Evolutionary conservation across 495 filamentous ascomycete genomes (phyloP), one percentile per base, ranked within the genome.

Genomic region (Stereocaulon alpinum): DNA sequence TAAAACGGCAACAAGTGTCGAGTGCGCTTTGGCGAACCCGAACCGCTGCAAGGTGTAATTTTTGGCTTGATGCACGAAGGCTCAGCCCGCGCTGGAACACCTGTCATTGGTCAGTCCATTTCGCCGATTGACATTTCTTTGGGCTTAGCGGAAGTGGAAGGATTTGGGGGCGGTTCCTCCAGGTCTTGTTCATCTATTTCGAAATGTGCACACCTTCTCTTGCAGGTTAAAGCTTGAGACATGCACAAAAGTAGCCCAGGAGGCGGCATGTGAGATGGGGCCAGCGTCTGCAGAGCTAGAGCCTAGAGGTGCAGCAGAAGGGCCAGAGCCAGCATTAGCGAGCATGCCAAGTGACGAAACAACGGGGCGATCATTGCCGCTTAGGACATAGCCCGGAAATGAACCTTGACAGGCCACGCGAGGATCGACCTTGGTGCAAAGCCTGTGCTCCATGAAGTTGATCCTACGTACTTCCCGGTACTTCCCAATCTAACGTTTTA

Each of bases 41-140:
- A 62, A 67, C 64, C 64, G 62, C 65, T 67, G 65, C 65, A 67
- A 67, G 64, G 64, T 62, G 53, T 55, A 54, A 56, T 20, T 50
- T 7, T 58, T 57, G 59, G 59, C 43, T 44, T 63, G 44, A 60
- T 63, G 62, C 62, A 63, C 48, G 41, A 45, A 56, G 62, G 62
- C 62, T 61, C 50, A 61, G 58, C 53, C 62, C 62, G 62, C 18
- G 52, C 62, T 63, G 58, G 57, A 55, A 63, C 42, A 22, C 18
- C 32, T 63, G 40, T 41, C 9, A 60, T 63, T 60, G 57, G 62
- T 34, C 40, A 14, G 11, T 29, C 11, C 30, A 1, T 56, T 61
- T 51, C 40, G 50, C 59, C 45, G 59, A 61, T 44, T 57, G 22
- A 42, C 20, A 22, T 15, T 42, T 4, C 20, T 48, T 61, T 61